phyloP scores from a whole-genome alignment of 2,329 filamentous ascomycete genomes.

The Aspergillus sp. region DNA sequence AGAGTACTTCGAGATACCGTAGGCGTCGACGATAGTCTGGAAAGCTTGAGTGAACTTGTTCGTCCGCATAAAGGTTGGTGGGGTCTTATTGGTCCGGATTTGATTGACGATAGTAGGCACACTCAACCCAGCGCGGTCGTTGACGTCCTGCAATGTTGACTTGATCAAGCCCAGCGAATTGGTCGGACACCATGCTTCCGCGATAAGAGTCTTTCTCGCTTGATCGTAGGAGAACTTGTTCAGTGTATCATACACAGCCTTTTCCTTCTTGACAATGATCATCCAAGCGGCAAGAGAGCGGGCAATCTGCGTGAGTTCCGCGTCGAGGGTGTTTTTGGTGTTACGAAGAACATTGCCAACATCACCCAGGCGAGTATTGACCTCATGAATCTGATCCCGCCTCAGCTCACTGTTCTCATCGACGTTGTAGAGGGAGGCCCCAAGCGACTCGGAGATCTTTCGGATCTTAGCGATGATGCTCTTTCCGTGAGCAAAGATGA shows the following conservation, averaged over 20 bases:
- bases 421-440: constrained; percentile 92
- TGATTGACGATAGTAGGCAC: constrained; percentile 98
- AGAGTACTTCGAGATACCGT: constrained; percentile 94
- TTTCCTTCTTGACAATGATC: constrained; percentile 97
- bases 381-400: constrained; percentile 93
- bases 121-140: constrained; percentile 91
- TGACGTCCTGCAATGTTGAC: constrained; percentile 92
- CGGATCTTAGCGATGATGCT: constrained; percentile 98
- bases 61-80: constrained; percentile 94
- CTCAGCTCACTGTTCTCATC: constrained; percentile 96
- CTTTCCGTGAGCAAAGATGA: constrained; percentile 98
- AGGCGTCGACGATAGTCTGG: constrained; percentile 98
- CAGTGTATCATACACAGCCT: constrained; percentile 92
- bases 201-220: constrained; percentile 91
- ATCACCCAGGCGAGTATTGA: constrained; percentile 89
- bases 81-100: constrained; percentile 94
- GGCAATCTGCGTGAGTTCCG: constrained; percentile 89
- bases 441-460: constrained; percentile 97
- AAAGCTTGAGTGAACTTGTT: constrained; percentile 99
- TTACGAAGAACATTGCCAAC: constrained; percentile 90
- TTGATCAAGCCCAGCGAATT: constrained; percentile 88
- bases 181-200: constrained; percentile 95
- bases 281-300: constrained; percentile 94
- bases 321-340: constrained; percentile 90
- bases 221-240: constrained; percentile 97